A percentile compares a stretch with the other conserved stretches of the same genome.
Conservation (phyloP, 352 stramenopile genomes). For the Phytophthora hybrid region DNA sequence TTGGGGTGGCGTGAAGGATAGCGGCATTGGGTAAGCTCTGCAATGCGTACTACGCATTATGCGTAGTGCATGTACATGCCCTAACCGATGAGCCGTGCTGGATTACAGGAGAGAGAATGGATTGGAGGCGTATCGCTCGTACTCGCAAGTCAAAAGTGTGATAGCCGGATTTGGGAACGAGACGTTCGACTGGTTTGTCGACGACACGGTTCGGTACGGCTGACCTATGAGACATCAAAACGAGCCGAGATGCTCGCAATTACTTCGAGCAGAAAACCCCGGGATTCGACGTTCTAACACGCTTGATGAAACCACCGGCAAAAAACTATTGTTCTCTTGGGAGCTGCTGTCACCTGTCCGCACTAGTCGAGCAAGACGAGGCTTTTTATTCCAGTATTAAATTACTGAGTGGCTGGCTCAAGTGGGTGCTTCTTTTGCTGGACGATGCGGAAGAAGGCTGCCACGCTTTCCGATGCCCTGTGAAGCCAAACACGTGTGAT, state of each 20-base stretch:
- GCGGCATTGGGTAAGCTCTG: slow-evolving; percentile 58
- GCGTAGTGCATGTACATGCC: neutral
- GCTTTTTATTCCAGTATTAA: slow-evolving; percentile 31
- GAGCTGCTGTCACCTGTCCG: slow-evolving; percentile 3
- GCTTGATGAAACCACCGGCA: neutral
- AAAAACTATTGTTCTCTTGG: neutral
- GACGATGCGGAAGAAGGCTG: slow-evolving; percentile 79
- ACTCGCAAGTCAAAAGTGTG: slow-evolving; percentile 84
- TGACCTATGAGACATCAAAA: slow-evolving; percentile 20
- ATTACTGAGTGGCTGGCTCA: slow-evolving; percentile 34
- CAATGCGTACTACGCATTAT: too few species aligned
- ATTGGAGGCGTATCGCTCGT: slow-evolving; percentile 68
- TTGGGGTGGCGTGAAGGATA: slow-evolving; percentile 81
- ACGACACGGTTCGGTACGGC: slow-evolving; percentile 65
- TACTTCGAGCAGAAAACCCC: too few species aligned
- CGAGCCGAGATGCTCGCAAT: neutral
- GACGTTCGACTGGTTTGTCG: slow-evolving; percentile 83
- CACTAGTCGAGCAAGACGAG: slow-evolving; percentile 4
- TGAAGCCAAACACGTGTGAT: slow-evolving; percentile 2
- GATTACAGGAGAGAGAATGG: slow-evolving; percentile 85
- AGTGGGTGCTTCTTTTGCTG: slow-evolving; percentile 77
- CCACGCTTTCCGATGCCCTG: slow-evolving; percentile 79
- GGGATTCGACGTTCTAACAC: too few species aligned
- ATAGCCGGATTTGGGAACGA: slow-evolving; percentile 68
- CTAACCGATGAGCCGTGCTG: neutral